Evolutionary conservation across 192 early-diverging fungal species (phyloP).

Genomic region (Geranomyces michiganensis): DNA sequence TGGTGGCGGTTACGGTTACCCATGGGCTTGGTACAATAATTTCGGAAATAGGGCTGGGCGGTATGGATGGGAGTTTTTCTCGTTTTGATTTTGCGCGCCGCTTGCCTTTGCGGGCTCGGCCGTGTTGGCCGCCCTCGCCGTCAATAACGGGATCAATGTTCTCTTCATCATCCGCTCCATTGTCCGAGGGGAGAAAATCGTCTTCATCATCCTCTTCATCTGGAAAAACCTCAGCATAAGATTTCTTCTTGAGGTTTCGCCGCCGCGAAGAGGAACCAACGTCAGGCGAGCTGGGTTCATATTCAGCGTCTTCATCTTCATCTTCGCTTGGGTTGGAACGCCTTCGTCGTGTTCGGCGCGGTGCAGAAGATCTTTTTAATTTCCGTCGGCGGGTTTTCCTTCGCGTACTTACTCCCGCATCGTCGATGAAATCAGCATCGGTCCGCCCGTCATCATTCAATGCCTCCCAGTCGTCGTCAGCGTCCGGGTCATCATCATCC

Average conservation of each 20-base stretch:
- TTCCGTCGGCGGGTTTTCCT: background rate
- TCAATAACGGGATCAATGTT: no score
- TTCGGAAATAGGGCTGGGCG: background rate
- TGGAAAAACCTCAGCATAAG: background rate
- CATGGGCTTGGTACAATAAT: conserved; percentile 15
- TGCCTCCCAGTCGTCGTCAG: background rate
- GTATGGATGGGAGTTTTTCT: background rate
- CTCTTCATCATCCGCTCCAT: background rate
- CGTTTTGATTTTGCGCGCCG: background rate
- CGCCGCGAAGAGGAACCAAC: background rate
- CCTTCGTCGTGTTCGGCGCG: background rate
- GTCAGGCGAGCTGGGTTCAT: background rate
- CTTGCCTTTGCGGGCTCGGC: background rate
- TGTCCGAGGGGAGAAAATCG: background rate
- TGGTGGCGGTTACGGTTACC: conserved; percentile 18
- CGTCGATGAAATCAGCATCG: conserved; percentile 25
- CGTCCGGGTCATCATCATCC: conserved; percentile 7
- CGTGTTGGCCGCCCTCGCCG: background rate
- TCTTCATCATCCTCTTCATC: background rate
- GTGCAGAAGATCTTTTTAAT: background rate
- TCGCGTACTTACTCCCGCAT: conserved; percentile 13
- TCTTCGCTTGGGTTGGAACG: conserved; percentile 9
- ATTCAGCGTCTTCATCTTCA: background rate
- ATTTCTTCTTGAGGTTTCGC: background rate
- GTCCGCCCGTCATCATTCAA: background rate